A percentile compares a stretch with the other conserved stretches of the same genome.
Conservation (phyloP, 2,329 filamentous ascomycete species). For the Epichloe coenophiala region DNA sequence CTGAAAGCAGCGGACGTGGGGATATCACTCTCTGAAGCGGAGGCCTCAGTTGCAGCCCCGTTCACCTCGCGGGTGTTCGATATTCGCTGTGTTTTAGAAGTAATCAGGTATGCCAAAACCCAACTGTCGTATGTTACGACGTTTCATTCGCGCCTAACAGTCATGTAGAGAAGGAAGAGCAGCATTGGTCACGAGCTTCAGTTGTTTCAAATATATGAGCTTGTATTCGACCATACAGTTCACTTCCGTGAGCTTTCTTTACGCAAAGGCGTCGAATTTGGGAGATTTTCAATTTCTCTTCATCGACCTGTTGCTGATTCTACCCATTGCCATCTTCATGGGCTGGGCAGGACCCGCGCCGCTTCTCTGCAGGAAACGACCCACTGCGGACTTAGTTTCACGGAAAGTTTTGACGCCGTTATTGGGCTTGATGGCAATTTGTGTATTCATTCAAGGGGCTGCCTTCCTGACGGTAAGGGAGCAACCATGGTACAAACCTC, state of each 20-base stretch:
- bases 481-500: conserved; percentile 80
- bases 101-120: conserved; percentile 52
- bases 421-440: conserved; percentile 75
- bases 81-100: conserved; percentile 84
- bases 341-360: conserved; percentile 85
- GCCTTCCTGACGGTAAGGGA: conserved; percentile 61
- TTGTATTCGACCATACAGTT: conserved; percentile 99
- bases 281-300: conserved; percentile 97
- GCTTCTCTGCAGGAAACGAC: conserved; percentile 66
- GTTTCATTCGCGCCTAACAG: conserved; percentile 11
- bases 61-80: conserved; percentile 95
- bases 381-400: conserved; percentile 83
- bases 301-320: conserved; percentile 82
- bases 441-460: conserved; percentile 61
- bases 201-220: conserved; percentile 99
- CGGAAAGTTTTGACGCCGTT: conserved; percentile 83
- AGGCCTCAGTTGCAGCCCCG: conserved; percentile 94
- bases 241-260: conserved; percentile 90
- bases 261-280: conserved; percentile 83
- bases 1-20: conserved; percentile 95
- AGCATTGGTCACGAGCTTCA: conserved; percentile 94
- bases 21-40: conserved; percentile 91
- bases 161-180: conserved; percentile 67
- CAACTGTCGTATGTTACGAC: neutral
- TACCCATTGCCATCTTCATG: conserved; percentile 98